phyloP scores from a whole-genome alignment of 345 rosid species.

The Aurinia saxatilis region DNA sequence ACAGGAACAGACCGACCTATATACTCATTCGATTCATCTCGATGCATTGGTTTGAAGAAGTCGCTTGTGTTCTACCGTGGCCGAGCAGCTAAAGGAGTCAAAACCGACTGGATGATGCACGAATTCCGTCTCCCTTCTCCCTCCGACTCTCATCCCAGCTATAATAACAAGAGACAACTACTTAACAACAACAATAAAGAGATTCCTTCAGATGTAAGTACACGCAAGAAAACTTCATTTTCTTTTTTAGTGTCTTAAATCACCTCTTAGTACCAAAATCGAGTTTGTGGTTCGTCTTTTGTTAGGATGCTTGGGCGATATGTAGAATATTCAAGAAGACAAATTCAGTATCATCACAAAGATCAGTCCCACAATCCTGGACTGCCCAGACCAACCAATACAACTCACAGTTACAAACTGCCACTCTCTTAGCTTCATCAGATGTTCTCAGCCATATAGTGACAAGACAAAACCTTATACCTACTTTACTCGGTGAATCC shows the following conservation, averaged over 20 bases:
- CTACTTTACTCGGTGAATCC: slow-evolving; percentile 2
- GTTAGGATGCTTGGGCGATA: slow-evolving; percentile 92
- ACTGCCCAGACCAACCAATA: slow-evolving; percentile 6
- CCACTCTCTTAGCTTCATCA: slow-evolving; percentile 13
- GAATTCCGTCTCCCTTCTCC: slow-evolving; percentile 86
- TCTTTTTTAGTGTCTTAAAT: too few species aligned
- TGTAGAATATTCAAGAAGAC: slow-evolving; percentile 93
- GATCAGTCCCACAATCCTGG: slow-evolving; percentile 60
- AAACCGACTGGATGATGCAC: slow-evolving; percentile 99
- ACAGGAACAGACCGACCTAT: slow-evolving; percentile 97
- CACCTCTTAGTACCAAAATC: too few species aligned
- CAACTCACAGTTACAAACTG: slow-evolving; percentile 13
- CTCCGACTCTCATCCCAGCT: slow-evolving; percentile 28
- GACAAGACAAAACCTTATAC: not conserved
- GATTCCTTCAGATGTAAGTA: slow-evolving; percentile 57
- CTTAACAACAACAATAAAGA: slow-evolving; percentile 28
- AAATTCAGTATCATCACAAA: slow-evolving; percentile 55
- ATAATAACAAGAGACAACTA: slow-evolving; percentile 22
- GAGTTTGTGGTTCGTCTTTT: not conserved
- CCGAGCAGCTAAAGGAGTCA: slow-evolving; percentile 83
- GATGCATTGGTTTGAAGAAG: slow-evolving; percentile 87
- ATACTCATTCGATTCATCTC: slow-evolving; percentile 60
- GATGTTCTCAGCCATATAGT: slow-evolving; percentile 6
- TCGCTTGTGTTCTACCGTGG: slow-evolving; percentile 93
- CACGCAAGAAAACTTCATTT: too few species aligned